Percentiles rank a stretch among this genome's conserved stretches.
Evolutionary conservation across 2,329 filamentous ascomycete species (phyloP).

Genomic region (Claviceps maximensis): DNA sequence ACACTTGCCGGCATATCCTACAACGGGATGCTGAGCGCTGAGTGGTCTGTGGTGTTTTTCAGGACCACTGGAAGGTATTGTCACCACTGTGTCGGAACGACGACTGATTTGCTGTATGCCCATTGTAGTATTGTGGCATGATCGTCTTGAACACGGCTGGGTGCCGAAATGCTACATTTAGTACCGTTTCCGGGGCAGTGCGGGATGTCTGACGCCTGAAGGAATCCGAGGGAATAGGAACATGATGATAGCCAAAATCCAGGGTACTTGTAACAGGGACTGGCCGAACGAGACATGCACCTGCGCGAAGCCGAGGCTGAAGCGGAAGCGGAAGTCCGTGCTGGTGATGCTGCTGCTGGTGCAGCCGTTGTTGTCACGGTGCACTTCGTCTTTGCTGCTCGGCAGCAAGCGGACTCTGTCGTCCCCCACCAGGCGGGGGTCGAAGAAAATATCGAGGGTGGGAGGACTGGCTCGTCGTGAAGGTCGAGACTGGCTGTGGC

Average conservation of each 20-base stretch:
- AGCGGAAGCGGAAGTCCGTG: neutral
- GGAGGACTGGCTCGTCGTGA: too few relatives aligned
- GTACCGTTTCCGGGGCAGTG: too few relatives aligned
- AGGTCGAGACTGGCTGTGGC: too few relatives aligned
- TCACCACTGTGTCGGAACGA: neutral
- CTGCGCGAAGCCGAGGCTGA: neutral
- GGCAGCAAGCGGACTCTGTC: too few relatives aligned
- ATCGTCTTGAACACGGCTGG: neutral
- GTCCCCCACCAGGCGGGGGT: too few relatives aligned
- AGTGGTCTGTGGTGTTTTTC: neutral
- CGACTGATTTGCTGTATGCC: neutral
- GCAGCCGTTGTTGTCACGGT: neutral
- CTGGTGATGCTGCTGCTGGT: neutral
- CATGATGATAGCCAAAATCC: neutral
- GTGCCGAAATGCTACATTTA: neutral
- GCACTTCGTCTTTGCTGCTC: neutral
- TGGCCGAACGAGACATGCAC: neutral
- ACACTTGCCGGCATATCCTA: neutral
- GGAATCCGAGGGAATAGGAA: neutral
- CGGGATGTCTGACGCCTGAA: neutral
- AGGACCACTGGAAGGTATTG: neutral
- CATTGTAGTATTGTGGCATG: neutral
- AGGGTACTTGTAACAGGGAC: neutral
- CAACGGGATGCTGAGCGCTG: neutral
- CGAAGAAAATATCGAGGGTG: too few relatives aligned